Conservation (phyloP, 1,284 basidiomycete species). For the Pisolithus thermaeus region DNA sequence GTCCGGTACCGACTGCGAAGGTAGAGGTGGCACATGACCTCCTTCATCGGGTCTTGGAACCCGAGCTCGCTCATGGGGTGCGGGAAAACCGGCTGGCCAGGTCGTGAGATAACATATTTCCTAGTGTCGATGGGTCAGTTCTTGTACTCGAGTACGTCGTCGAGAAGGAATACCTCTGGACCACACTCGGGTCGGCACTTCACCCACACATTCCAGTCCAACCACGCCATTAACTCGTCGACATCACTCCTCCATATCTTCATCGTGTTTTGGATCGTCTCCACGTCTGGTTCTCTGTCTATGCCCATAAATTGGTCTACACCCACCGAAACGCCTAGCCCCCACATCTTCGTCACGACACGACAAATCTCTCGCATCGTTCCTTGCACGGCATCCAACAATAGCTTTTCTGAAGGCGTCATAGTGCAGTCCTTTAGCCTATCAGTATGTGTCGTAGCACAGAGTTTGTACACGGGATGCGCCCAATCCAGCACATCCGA, state of each 20-base stretch:
- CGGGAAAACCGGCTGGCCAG: slow-evolving; percentile 33
- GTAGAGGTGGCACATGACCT: too few relatives aligned
- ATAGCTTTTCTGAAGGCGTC: slow-evolving; percentile 23
- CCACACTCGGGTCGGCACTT: slow-evolving; percentile 28
- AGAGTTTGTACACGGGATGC: too few relatives aligned
- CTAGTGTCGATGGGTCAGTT: slow-evolving; percentile 19
- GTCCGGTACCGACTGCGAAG: too few relatives aligned
- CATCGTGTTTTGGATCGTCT: slow-evolving; percentile 8
- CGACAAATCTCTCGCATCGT: slow-evolving; percentile 43
- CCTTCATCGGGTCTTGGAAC: not conserved
- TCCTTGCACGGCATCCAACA: slow-evolving; percentile 30
- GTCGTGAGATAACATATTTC: slow-evolving; percentile 44
- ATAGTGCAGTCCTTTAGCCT: too few relatives aligned
- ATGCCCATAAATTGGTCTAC: slow-evolving; percentile 16
- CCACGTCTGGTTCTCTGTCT: not conserved
- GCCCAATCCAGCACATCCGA: slow-evolving; percentile 8
- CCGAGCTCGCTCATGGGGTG: not conserved
- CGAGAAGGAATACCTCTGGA: slow-evolving; percentile 20
- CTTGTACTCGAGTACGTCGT: too few relatives aligned
- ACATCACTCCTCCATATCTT: slow-evolving; percentile 11
- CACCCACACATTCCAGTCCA: too few relatives aligned
- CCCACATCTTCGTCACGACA: slow-evolving; percentile 40
- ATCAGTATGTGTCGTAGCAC: too few relatives aligned
- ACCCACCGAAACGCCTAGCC: slow-evolving; percentile 30
- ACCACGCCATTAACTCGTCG: too few relatives aligned